phyloP scores from a whole-genome alignment of 2,329 filamentous ascomycete species.

The Aspergillus hiratsukae region DNA sequence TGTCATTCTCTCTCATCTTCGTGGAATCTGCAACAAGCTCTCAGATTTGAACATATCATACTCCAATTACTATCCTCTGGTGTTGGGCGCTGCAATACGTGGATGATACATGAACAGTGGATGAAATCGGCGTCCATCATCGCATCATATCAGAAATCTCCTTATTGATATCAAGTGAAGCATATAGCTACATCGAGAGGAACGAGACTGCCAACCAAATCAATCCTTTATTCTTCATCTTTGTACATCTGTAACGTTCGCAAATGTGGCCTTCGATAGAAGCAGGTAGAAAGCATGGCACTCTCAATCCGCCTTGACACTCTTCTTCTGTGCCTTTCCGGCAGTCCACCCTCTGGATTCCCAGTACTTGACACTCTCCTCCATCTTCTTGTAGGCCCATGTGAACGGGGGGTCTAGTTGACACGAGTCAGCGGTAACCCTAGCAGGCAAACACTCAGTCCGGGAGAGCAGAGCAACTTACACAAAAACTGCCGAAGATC shows the following conservation, averaged over 20 bases:
- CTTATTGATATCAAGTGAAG: not conserved
- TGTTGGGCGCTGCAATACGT: not conserved
- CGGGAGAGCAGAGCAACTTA: slow-evolving; percentile 13
- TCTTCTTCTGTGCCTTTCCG: slow-evolving; percentile 32
- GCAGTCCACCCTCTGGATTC: slow-evolving; percentile 35
- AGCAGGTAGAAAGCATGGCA: not conserved
- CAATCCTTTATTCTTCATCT: not conserved
- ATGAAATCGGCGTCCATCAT: not conserved
- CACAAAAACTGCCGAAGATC: slow-evolving; percentile 55
- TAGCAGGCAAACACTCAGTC: not conserved
- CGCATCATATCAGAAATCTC: not conserved
- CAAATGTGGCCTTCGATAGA: not conserved
- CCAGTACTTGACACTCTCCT: slow-evolving; percentile 42
- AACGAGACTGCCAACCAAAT: not conserved
- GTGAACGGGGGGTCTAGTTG: slow-evolving; percentile 35
- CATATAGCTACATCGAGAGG: not conserved
- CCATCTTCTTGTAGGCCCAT: slow-evolving; percentile 48
- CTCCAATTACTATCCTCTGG: not conserved
- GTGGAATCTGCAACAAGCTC: not conserved
- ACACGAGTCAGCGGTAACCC: not conserved
- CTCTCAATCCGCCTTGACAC: slow-evolving; percentile 29
- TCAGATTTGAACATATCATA: not conserved
- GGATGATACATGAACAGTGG: not conserved
- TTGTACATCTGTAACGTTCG: not conserved
- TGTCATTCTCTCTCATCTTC: not conserved